These are phyloP conservation scores for Piromyces finnis DNA, from an alignment of 192 early-diverging fungal genomes.

Conservation along the genomic window DNA sequence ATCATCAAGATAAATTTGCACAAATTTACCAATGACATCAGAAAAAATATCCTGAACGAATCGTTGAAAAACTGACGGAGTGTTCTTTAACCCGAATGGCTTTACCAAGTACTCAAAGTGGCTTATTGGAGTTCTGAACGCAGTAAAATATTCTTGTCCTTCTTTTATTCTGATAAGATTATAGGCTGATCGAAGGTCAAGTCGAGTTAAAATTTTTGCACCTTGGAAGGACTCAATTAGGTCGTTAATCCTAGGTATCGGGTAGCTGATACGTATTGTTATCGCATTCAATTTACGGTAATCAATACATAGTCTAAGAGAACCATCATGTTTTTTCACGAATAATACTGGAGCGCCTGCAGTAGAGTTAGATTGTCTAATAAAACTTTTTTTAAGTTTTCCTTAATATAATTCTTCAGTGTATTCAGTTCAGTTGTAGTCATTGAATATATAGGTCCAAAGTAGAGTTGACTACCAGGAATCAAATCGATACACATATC, in stretches of 20 bases:
- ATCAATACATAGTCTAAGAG: slow-evolving; percentile 12
- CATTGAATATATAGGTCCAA: too few relatives aligned
- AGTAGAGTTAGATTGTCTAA: too few relatives aligned
- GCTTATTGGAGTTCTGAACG: too few relatives aligned
- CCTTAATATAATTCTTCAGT: too few relatives aligned
- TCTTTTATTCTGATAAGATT: too few relatives aligned
- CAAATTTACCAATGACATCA: background rate
- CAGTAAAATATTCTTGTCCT: too few relatives aligned
- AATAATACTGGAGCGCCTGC: slow-evolving; percentile 13
- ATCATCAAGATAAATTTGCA: slow-evolving; percentile 1
- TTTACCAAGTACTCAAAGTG: slow-evolving; percentile 11
- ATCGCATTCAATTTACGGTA: slow-evolving; percentile 16
- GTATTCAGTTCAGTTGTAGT: too few relatives aligned
- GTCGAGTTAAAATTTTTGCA: slow-evolving; percentile 7
- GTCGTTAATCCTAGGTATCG: slow-evolving; percentile 16
- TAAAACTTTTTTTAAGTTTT: too few relatives aligned
- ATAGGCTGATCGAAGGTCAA: background rate
- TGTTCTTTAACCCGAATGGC: background rate
- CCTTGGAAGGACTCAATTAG: slow-evolving; percentile 4
- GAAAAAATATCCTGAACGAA: slow-evolving; percentile 15
- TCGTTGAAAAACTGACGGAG: slow-evolving; percentile 10
- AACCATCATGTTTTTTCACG: slow-evolving; percentile 17
- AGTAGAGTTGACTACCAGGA: too few relatives aligned
- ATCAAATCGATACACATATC: too few relatives aligned
- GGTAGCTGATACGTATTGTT: slow-evolving; percentile 13